Percentiles rank a stretch among this genome's conserved stretches.
Conservation (phyloP, 1,139 yeast genomes). For the Kurtzmaniella quercitrusa region DNA sequence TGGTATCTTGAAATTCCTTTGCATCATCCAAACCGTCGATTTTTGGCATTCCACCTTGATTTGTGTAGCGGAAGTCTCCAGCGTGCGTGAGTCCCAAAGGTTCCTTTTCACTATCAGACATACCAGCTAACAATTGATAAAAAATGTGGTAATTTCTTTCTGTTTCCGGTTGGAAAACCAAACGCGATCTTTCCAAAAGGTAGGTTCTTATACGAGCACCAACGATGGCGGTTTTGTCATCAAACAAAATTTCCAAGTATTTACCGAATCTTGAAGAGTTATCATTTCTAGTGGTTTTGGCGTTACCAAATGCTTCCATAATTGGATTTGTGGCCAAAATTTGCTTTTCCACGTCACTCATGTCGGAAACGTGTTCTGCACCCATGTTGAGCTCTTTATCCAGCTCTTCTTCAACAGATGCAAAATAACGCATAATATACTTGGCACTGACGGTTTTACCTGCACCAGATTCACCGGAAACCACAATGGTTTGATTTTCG, state of each 20-base stretch:
- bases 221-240: constrained; percentile 67
- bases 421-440: constrained; percentile 95
- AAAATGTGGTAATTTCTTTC: constrained; percentile 96
- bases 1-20: constrained; percentile 69
- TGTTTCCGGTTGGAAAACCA: constrained; percentile 83
- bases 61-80: constrained; percentile 73
- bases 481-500: constrained; percentile 91
- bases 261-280: constrained; percentile 97
- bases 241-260: constrained; percentile 86
- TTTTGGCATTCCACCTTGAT: constrained; percentile 79
- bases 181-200: constrained; percentile 85
- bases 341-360: constrained; percentile 91
- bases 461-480: constrained; percentile 97
- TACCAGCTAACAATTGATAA: constrained; percentile 84
- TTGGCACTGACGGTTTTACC: constrained; percentile 98
- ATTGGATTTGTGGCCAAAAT: constrained; percentile 96
- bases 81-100: constrained; percentile 60
- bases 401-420: constrained; percentile 77
- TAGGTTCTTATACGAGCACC: constrained; percentile 96
- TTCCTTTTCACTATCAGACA: constrained; percentile 55
- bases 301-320: constrained; percentile 98
- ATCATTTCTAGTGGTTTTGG: constrained; percentile 95
- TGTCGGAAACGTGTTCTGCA: constrained; percentile 56
- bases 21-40: constrained; percentile 83
- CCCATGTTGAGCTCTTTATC: constrained; percentile 27